A percentile compares a stretch with the other conserved stretches of the same genome.
These are phyloP conservation scores for Chamaecrista fasciculata DNA, from an alignment of 306 rosid genomes.

Conservation along the genomic window DNA sequence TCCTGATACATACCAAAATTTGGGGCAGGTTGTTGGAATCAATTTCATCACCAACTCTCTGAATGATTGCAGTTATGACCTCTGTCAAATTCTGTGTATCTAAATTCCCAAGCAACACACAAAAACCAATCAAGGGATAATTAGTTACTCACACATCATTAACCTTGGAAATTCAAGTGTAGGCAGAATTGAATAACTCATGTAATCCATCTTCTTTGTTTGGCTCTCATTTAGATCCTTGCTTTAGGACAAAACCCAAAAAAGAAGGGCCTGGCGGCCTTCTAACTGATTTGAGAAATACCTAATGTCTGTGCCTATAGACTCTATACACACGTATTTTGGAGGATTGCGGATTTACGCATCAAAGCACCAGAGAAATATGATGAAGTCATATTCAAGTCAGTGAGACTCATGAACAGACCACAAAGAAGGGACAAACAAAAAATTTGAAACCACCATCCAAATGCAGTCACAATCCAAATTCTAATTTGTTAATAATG, in stretches of 20 bases:
- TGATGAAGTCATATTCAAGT: slow-evolving; percentile 15
- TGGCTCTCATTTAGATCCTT: no score
- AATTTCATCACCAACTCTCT: slow-evolving; percentile 89
- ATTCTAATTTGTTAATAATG: slow-evolving; percentile 7
- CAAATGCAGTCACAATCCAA: not conserved
- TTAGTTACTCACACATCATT: slow-evolving; percentile 2
- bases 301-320: no score
- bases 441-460: slow-evolving; percentile 12
- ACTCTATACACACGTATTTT: no score
- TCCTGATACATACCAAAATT: slow-evolving; percentile 61
- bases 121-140: slow-evolving; percentile 28
- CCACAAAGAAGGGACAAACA: slow-evolving; percentile 11
- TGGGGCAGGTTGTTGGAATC: slow-evolving; percentile 88
- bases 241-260: not conserved
- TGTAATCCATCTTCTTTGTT: not conserved
- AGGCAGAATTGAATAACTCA: not conserved
- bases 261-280: no score
- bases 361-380: not conserved
- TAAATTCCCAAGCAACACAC: slow-evolving; percentile 47
- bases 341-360: not conserved
- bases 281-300: no score
- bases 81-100: slow-evolving; percentile 84
- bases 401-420: slow-evolving; percentile 18
- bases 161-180: not conserved
- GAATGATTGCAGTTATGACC: slow-evolving; percentile 80